Evolutionary conservation across 106 monocot species (phyloP).

Genomic region (Agapanthus africanus): DNA sequence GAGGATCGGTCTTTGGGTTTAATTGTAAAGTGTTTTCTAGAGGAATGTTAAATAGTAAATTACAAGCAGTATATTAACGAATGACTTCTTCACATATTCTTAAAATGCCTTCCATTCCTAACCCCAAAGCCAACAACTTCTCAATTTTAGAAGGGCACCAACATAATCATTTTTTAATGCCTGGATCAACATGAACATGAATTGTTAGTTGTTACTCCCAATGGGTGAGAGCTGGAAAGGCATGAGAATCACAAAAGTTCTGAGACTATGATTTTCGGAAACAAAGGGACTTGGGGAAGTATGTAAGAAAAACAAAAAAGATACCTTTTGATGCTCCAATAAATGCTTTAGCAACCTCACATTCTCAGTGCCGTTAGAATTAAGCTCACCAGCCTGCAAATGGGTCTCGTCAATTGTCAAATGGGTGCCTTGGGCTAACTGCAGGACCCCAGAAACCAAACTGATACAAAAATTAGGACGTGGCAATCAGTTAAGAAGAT

Average conservation of each 20-base stretch:
- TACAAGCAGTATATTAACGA: not conserved
- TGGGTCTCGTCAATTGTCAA: conserved; percentile 80
- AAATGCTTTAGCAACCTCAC: conserved; percentile 66
- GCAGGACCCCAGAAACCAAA: conserved; percentile 68
- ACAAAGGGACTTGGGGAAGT: no score
- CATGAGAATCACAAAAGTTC: no score
- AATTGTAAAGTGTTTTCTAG: no score
- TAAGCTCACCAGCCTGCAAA: conserved; percentile 62
- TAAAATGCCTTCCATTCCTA: not conserved
- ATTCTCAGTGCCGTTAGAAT: conserved; percentile 82
- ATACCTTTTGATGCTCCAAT: conserved; percentile 76
- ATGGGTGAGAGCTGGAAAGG: no score
- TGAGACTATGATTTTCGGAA: no score
- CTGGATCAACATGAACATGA: not conserved
- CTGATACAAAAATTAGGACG: conserved; percentile 18
- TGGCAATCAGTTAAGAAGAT: not conserved
- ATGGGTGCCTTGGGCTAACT: conserved; percentile 85
- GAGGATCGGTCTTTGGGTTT: no score
- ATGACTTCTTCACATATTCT: not conserved
- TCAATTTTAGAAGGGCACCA: not conserved
- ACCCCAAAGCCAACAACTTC: not conserved
- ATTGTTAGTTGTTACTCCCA: no score
- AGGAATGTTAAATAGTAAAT: not conserved
- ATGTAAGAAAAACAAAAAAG: not conserved
- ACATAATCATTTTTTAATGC: not conserved